Conservation (phyloP, 805 yeast genomes). For the Candida bentonensis region DNA sequence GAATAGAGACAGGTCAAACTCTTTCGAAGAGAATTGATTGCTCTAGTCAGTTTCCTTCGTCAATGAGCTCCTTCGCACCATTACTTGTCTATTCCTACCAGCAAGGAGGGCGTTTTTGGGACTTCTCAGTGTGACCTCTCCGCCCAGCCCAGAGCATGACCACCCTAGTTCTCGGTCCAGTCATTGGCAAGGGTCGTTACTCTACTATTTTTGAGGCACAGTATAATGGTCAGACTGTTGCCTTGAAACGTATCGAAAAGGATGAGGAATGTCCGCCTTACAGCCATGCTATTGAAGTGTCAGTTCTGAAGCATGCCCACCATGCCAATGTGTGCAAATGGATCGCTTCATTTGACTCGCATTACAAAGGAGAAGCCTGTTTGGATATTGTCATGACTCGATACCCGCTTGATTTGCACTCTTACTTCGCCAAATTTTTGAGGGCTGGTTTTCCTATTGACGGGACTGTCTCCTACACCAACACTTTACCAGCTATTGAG, state of each 20-base stretch:
- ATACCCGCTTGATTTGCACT: conserved; percentile 23
- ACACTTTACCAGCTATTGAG: conserved; percentile 25
- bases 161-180: too few relatives aligned
- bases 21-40: too few relatives aligned
- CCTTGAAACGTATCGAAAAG: conserved; percentile 34
- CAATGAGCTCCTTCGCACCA: too few relatives aligned
- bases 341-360: conserved; percentile 13
- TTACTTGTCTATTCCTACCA: too few relatives aligned
- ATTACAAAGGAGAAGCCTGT: conserved; percentile 10
- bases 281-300: conserved; percentile 31
- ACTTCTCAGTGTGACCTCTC: too few relatives aligned
- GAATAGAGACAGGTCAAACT: too few relatives aligned
- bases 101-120: too few relatives aligned
- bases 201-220: conserved; percentile 25
- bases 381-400: conserved; percentile 28
- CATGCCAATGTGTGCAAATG: conserved; percentile 12
- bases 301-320: conserved; percentile 20
- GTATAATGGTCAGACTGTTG: conserved; percentile 18
- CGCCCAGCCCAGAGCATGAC: too few relatives aligned
- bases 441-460: conserved; percentile 21
- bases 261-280: conserved; percentile 44
- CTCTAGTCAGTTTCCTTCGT: too few relatives aligned
- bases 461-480: conserved; percentile 18
- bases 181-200: conserved; percentile 32
- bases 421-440: conserved; percentile 22